Conservation (phyloP, 352 stramenopile species). For the Aphanomyces euteiches region DNA sequence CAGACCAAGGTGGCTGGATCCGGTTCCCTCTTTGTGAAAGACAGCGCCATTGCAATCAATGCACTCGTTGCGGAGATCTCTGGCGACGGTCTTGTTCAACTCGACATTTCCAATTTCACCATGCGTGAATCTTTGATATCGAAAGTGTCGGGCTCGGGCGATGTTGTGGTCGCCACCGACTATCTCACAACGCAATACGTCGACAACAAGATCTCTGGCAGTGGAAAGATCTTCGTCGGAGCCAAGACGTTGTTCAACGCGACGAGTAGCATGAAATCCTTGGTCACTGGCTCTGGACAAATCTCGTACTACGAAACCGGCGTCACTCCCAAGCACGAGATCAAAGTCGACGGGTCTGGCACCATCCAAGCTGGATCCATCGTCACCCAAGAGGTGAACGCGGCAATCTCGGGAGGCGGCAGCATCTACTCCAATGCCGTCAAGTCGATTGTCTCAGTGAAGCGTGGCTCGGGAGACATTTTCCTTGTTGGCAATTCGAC, state of each 20-base stretch:
- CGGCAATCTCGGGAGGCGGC: neutral
- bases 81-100: neutral
- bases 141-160: neutral
- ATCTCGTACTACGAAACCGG: neutral
- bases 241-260: neutral
- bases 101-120: neutral
- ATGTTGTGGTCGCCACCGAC: neutral
- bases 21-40: slow-evolving; percentile 1
- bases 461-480: neutral
- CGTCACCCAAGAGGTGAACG: neutral
- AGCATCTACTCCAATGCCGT: slow-evolving; percentile 2
- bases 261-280: neutral
- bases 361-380: slow-evolving; percentile 7
- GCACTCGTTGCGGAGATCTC: neutral
- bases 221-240: neutral
- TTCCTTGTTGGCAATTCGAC: neutral
- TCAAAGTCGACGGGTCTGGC: slow-evolving; percentile 2
- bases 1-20: neutral
- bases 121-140: neutral
- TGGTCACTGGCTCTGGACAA: neutral
- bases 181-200: neutral
- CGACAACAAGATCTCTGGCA: neutral
- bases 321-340: neutral
- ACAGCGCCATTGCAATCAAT: neutral
- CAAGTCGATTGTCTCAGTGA: neutral